These are phyloP conservation scores for Mortierella sp. DNA, from an alignment of 371 early-diverging fungal genomes.

Conservation along the genomic window DNA sequence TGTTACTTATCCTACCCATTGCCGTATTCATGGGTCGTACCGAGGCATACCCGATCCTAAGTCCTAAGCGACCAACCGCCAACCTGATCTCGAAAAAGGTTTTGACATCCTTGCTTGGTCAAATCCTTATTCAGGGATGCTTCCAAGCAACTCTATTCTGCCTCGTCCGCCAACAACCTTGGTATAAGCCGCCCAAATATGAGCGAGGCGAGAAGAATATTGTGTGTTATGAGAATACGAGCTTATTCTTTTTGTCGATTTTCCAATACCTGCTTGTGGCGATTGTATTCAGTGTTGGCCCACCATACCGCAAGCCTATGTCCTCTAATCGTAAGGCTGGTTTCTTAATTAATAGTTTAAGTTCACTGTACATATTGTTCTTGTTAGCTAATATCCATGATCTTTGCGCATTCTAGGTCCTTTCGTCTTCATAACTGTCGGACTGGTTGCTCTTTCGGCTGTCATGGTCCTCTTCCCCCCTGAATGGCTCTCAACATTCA, in stretches of 20 bases:
- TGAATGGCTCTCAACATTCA: conserved; percentile 23
- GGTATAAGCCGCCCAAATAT: conserved; percentile 70
- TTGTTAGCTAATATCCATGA: neutral
- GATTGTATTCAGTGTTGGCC: conserved; percentile 93
- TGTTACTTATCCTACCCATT: conserved; percentile 91
- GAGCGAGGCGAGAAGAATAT: conserved; percentile 82
- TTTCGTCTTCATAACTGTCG: conserved; percentile 39
- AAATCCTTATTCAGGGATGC: conserved; percentile 81
- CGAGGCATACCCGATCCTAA: conserved; percentile 80
- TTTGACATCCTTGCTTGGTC: conserved; percentile 90
- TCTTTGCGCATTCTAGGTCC: conserved; percentile 27
- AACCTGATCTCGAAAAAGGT: conserved; percentile 91
- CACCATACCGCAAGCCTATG: conserved; percentile 90
- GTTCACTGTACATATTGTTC: neutral
- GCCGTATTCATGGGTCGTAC: conserved; percentile 92
- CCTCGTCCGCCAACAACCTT: conserved; percentile 77
- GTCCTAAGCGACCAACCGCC: conserved; percentile 92
- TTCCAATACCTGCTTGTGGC: conserved; percentile 95
- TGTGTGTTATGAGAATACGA: conserved; percentile 87
- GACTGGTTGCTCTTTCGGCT: conserved; percentile 30
- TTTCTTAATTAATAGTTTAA: neutral
- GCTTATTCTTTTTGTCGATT: conserved; percentile 87
- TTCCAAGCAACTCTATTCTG: conserved; percentile 85
- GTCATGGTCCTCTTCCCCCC: conserved; percentile 37
- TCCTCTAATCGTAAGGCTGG: conserved; percentile 76